Conservation (phyloP, 2,329 filamentous ascomycete species). For the Apiospora sp. region DNA sequence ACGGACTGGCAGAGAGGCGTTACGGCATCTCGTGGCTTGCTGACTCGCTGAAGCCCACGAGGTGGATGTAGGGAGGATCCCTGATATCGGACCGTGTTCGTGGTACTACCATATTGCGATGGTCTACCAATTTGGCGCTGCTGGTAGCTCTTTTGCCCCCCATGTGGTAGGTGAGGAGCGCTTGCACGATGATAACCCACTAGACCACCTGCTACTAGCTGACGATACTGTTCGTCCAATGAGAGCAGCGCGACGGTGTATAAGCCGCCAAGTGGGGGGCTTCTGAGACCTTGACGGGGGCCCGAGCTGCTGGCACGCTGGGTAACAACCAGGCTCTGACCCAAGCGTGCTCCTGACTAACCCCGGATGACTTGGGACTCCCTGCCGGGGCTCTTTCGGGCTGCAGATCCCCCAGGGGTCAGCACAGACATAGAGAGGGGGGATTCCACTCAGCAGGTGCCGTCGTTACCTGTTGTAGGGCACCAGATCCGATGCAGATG, state of each 20-base stretch:
- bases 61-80: conserved; percentile 9
- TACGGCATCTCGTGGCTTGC: background rate
- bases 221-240: background rate
- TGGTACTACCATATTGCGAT: background rate
- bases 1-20: background rate
- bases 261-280: background rate
- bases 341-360: background rate
- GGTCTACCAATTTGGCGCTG: background rate
- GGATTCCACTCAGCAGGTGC: background rate
- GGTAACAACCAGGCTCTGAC: background rate
- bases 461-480: background rate
- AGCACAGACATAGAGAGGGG: background rate
- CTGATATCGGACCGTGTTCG: background rate
- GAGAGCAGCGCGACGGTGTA: background rate
- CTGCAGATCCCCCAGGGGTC: conserved; percentile 9
- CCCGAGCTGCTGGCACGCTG: background rate
- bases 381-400: background rate
- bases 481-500: background rate
- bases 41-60: background rate
- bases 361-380: background rate
- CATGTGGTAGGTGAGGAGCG: background rate
- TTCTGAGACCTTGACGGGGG: background rate
- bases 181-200: background rate
- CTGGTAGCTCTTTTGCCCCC: background rate
- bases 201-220: background rate